Evolutionary conservation across 495 filamentous ascomycete genomes (phyloP).

Genomic region (Aspergillus ellipticus): DNA sequence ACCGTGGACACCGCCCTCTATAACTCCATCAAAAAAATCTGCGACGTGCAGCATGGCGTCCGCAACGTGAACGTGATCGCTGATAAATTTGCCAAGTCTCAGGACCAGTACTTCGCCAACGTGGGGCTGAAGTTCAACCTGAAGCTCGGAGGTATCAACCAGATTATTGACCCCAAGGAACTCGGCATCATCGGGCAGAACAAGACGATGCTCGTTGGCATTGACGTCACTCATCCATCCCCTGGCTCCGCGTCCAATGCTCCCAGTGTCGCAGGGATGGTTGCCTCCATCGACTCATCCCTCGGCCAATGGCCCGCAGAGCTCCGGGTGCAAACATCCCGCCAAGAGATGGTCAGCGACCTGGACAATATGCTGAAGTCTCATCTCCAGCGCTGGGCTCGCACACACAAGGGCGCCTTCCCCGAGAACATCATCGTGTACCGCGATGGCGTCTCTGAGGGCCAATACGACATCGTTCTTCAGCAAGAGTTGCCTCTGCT

Average conservation of each 20-base stretch:
- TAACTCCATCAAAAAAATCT: conserved; percentile 43
- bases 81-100: conserved; percentile 42
- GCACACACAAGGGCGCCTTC: conserved; percentile 39
- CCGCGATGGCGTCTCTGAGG: conserved; percentile 88
- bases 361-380: conserved; percentile 54
- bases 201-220: conserved; percentile 79
- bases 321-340: conserved; percentile 51
- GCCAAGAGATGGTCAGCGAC: conserved; percentile 57
- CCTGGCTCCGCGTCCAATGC: conserved; percentile 57
- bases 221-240: conserved; percentile 88
- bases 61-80: conserved; percentile 25
- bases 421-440: conserved; percentile 81
- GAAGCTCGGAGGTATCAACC: conserved; percentile 82
- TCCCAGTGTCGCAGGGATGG: conserved; percentile 73
- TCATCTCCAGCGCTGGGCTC: conserved; percentile 60
- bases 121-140: conserved; percentile 80
- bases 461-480: conserved; percentile 66
- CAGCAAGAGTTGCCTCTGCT: conserved; percentile 55
- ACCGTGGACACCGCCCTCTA: conserved; percentile 52
- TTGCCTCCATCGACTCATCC: conserved; percentile 61
- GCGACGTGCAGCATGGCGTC: conserved; percentile 13
- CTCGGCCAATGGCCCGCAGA: conserved; percentile 66
- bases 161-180: conserved; percentile 49
- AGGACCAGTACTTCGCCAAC: conserved; percentile 65
- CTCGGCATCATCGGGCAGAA: conserved; percentile 55